Base-by-base conservation (phyloP, 1,284 basidiomycete genomes). In the Ceratobasidium sp. region DNA sequence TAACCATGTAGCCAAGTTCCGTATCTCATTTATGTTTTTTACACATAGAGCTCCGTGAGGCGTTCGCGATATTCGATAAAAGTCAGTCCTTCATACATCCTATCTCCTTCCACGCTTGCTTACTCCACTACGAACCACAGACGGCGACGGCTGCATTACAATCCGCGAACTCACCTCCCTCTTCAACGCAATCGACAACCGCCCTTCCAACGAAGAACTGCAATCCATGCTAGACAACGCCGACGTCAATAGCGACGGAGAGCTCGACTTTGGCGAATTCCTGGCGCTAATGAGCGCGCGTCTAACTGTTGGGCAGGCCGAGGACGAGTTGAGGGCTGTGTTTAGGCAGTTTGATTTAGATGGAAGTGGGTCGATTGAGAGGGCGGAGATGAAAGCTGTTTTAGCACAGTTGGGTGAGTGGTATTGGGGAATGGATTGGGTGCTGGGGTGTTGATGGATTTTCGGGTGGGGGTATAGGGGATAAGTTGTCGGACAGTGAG, bases 271-370 rank as follows among this genome's bases (percentile, higher is more conserved):
- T 79, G 86, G 86, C 77, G 87, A 87, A 31, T 85, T 87, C 81
- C 82, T 88, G 77, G 87, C 87, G 74, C 87, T 89, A 83, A 89
- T 89, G 88, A 75, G 56, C 2, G 56, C 67, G 14, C 54, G 57
- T 5, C 33, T 72, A 19, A 44, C 33, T 27, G 24, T 54, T 33
- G 17, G 48, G 22, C 64, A 41, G 80, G 86, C 85, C 65, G 87
- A 89, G 80, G 87, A 89, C 79, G 88, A 89, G 82, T 87, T 89
- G 82, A 84, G 85, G 77, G 87, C 88, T 82, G 88, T 87, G 31
- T 89, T 89, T 85, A 87, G 88, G 83, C 87, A 88, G 67, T 89
- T 89, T 78, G 88, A 89, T 83, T 88, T 88, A 83, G 87, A 89
- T 80, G 87, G 86, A 75, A 87, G 89, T 79, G 88, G 87, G 29